phyloP scores from a whole-genome alignment of 331 rosid species.

The Malus hybrid region DNA sequence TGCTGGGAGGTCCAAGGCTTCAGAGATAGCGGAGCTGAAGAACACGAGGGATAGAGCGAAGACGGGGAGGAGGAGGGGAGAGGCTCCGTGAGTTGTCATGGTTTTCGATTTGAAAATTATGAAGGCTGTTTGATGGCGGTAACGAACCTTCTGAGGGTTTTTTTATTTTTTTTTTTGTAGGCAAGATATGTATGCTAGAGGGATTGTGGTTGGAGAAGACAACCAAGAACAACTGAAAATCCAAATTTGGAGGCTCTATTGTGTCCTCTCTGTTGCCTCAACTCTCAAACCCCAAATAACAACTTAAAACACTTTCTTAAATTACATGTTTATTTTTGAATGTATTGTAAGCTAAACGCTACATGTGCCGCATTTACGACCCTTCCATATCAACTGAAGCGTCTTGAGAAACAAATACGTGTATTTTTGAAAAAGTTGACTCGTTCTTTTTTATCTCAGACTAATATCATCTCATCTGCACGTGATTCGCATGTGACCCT shows the following conservation, averaged over 20 bases:
- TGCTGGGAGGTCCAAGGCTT: constrained; percentile 3
- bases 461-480: too few relatives aligned
- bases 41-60: neutral
- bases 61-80: neutral
- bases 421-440: too few relatives aligned
- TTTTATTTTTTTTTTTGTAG: too few relatives aligned
- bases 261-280: neutral
- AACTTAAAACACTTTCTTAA: neutral
- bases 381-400: too few relatives aligned
- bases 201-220: neutral
- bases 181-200: too few relatives aligned
- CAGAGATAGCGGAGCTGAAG: neutral
- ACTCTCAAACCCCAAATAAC: neutral
- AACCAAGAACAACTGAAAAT: neutral
- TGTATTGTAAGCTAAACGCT: too few relatives aligned
- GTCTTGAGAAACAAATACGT: too few relatives aligned
- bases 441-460: too few relatives aligned
- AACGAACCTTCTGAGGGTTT: neutral
- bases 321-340: too few relatives aligned
- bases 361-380: too few relatives aligned
- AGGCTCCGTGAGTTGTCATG: neutral
- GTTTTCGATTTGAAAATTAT: neutral
- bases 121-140: neutral
- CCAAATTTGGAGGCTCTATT: too few relatives aligned
- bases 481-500: too few relatives aligned